Evolutionary conservation across 208 protist genomes (phyloP).

Genomic region (Angomonas ambiguus): DNA sequence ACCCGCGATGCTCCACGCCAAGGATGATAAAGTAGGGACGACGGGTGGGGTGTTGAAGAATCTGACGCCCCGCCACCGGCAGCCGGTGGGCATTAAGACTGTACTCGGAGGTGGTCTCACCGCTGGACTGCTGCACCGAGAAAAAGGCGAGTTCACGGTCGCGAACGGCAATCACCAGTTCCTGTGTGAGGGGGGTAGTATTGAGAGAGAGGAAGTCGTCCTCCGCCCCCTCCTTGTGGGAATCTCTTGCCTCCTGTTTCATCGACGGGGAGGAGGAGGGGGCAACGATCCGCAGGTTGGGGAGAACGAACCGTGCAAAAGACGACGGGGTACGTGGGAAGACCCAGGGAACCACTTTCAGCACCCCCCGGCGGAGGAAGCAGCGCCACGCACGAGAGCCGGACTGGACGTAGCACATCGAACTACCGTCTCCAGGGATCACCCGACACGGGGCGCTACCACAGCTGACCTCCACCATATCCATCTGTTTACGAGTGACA

Average conservation of each 20-base stretch:
- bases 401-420: constrained; percentile 65
- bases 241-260: constrained; percentile 11
- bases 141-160: constrained; percentile 57
- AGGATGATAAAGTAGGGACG: constrained; percentile 48
- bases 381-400: constrained; percentile 71
- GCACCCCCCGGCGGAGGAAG: constrained; percentile 39
- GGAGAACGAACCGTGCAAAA: constrained; percentile 59
- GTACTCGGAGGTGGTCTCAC: constrained; percentile 46
- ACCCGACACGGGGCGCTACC: constrained; percentile 58
- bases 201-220: background rate
- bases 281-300: constrained; percentile 7
- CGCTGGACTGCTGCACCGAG: constrained; percentile 38
- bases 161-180: constrained; percentile 62
- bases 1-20: constrained; percentile 66
- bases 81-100: constrained; percentile 57
- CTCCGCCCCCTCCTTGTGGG: constrained; percentile 13
- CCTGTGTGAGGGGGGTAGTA: constrained; percentile 17
- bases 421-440: constrained; percentile 60
- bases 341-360: constrained; percentile 69
- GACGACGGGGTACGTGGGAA: constrained; percentile 48
- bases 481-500: constrained; percentile 47
- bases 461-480: constrained; percentile 41
- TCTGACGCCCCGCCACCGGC: constrained; percentile 52
- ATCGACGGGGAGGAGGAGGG: background rate
- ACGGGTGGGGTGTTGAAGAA: constrained; percentile 72